Base-by-base conservation (phyloP, 129 eudicot species). In the Sambucus nigra region DNA sequence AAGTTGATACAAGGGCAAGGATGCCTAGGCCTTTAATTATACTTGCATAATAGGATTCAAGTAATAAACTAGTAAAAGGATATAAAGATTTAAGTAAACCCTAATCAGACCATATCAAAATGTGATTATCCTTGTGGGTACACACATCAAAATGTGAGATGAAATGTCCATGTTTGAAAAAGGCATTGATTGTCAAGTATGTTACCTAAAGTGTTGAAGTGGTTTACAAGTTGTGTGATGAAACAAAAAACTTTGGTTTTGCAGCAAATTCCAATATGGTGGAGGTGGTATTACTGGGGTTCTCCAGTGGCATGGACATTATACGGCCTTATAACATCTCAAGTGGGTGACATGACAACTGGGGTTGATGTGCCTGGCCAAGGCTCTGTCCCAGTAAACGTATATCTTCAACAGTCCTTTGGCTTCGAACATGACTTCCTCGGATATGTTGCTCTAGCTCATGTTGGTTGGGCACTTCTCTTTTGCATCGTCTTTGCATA, bases 251-350 rank as follows among this genome's bases (percentile, higher is more conserved):
- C 48, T 44, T 17, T 17, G 17, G 2, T 10, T 10, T 39, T 61
- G 77, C 75, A 76, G 83, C 75, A 67, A 72, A 67, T 72, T 19
- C 78, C 75, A 7, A 67, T 67, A 38, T 76, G 83, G 83, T 76
- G 83, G 78, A 67, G 78, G 50, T 76, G 83, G 78, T 76, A 72
- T 54, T 76, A 57, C 56, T 76, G 75, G 83, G 71, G 56, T 22
- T 71, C 78, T 2, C 75, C 78, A 2, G 60, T 68, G 4, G 74
- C 78, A 5, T 75, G 87, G 87, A 67, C 79, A 19, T 31, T 80
- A 9, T 80, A 80, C 44, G 87, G 82, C 26, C 52, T 63, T 5
- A 59, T 71, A 12, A 57, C 69, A 7, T 73, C 73, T 23, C 76
- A 64, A 44, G 16, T 76, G 1, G 78, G 83, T 7, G 75, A 76